Evolutionary conservation across 1,139 yeast genomes (phyloP).

Genomic region (Candida albicans): DNA sequence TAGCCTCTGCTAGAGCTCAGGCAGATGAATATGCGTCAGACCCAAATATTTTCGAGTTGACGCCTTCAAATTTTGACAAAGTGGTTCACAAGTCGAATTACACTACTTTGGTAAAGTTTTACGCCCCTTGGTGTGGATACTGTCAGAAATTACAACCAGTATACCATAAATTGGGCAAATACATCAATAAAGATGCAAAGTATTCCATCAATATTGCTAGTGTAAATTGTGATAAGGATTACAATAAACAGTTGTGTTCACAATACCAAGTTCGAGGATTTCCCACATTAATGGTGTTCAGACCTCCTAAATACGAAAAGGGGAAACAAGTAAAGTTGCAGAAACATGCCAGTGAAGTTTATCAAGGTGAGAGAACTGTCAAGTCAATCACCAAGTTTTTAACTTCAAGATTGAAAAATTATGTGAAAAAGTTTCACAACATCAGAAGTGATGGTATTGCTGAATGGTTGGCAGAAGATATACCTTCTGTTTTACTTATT

Average conservation of each 20-base stretch:
- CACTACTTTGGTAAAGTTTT: constrained; percentile 83
- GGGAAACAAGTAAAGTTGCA: constrained; percentile 14
- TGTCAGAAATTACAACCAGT: constrained; percentile 60
- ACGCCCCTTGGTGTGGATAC: constrained; percentile 97
- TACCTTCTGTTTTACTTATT: constrained; percentile 41
- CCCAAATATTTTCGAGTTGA: constrained; percentile 57
- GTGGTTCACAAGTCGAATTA: constrained; percentile 70
- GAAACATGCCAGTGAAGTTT: constrained; percentile 62
- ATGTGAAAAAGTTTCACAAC: constrained; percentile 53
- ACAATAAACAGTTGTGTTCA: constrained; percentile 71
- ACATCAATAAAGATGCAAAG: constrained; percentile 49
- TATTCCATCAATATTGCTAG: constrained; percentile 73
- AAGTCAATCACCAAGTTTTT: constrained; percentile 60
- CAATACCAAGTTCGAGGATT: constrained; percentile 67
- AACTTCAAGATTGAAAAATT: constrained; percentile 66
- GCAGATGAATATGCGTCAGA: constrained; percentile 38
- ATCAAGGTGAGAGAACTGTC: constrained; percentile 66
- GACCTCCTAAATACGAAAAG: constrained; percentile 67
- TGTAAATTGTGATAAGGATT: constrained; percentile 77
- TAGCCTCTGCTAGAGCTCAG: constrained; percentile 13
- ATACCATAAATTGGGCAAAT: constrained; percentile 63
- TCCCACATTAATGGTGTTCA: constrained; percentile 78
- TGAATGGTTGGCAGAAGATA: constrained; percentile 30
- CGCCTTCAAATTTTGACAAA: constrained; percentile 57
- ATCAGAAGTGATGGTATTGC: constrained; percentile 23